These are phyloP conservation scores for Mycena galericulata DNA, from an alignment of 768 basidiomycete species.

Conservation along the genomic window DNA sequence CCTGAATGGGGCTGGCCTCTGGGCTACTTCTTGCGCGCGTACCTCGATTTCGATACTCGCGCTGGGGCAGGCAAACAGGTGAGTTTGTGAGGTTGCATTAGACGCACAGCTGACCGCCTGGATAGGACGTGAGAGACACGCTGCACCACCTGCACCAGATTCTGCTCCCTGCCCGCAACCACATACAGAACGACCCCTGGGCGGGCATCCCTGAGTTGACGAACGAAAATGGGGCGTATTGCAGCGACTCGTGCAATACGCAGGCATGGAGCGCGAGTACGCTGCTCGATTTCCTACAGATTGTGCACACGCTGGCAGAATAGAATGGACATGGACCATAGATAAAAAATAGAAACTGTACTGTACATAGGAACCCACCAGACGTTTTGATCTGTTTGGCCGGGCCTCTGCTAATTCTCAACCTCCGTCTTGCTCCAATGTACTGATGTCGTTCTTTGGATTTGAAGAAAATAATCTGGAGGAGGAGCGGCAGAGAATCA, in stretches of 20 bases:
- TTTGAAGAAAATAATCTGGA: conserved; percentile 74
- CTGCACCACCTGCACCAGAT: conserved; percentile 84
- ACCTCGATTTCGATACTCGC: conserved; percentile 85
- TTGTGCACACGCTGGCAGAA: conserved; percentile 61
- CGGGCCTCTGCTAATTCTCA: not conserved
- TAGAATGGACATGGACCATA: conserved; percentile 23
- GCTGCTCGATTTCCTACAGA: conserved; percentile 88
- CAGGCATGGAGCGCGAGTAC: conserved; percentile 98
- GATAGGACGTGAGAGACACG: conserved; percentile 75
- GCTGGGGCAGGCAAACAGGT: conserved; percentile 79
- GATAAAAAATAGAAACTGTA: conserved; percentile 15
- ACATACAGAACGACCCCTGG: conserved; percentile 90
- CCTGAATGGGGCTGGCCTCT: conserved; percentile 97
- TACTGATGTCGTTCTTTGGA: conserved; percentile 86
- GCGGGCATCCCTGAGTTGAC: conserved; percentile 94
- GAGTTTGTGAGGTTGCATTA: conserved; percentile 40
- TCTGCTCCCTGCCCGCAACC: conserved; percentile 74
- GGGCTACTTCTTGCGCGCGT: conserved; percentile 95
- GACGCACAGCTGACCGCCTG: conserved; percentile 23
- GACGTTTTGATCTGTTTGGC: conserved; percentile 19
- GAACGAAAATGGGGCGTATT: conserved; percentile 85
- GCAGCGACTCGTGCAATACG: conserved; percentile 89
- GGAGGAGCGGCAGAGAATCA: conserved; percentile 69
- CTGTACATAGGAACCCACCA: conserved; percentile 2
- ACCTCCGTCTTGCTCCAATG: conserved; percentile 3